Evolutionary conservation across 2,329 filamentous ascomycete genomes (phyloP).

Genomic region (Aureobasidium melanogenum): DNA sequence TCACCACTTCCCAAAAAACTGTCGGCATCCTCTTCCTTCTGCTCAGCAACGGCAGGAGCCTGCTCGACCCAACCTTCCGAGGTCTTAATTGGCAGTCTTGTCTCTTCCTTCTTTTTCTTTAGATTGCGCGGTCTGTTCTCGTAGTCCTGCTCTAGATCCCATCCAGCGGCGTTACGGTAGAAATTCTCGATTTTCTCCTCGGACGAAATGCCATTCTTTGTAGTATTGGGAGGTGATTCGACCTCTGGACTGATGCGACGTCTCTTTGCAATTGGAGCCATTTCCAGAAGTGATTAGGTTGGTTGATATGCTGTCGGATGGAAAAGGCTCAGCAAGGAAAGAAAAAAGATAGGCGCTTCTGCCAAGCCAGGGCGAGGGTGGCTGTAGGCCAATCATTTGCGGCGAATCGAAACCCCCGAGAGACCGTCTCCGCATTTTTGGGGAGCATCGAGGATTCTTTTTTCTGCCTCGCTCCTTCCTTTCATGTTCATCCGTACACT

Average conservation of each 20-base stretch:
- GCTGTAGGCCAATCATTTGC: conserved; percentile 2
- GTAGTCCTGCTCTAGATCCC: conserved; percentile 90
- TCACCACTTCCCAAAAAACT: conserved; percentile 55
- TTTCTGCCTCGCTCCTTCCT: conserved; percentile 7
- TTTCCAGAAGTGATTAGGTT: conserved; percentile 17
- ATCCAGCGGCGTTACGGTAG: conserved; percentile 60
- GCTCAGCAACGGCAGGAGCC: conserved; percentile 1
- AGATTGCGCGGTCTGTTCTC: conserved; percentile 68
- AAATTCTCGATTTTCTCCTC: conserved; percentile 16
- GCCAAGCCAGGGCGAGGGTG: neutral
- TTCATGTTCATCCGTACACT: neutral
- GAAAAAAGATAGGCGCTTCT: neutral
- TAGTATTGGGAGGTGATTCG: conserved; percentile 21
- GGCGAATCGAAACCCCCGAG: conserved; percentile 4
- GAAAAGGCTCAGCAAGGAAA: neutral
- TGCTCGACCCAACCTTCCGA: conserved; percentile 64
- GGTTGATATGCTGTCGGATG: neutral
- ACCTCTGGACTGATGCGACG: conserved; percentile 41
- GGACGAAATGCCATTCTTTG: conserved; percentile 22
- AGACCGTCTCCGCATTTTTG: neutral
- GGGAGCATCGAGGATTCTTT: neutral
- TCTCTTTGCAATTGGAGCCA: conserved; percentile 43
- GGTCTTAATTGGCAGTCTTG: conserved; percentile 77
- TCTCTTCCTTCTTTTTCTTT: conserved; percentile 64
- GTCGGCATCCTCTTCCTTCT: conserved; percentile 48